phyloP scores from a whole-genome alignment of 768 basidiomycete species.

The Calocera viscosa region DNA sequence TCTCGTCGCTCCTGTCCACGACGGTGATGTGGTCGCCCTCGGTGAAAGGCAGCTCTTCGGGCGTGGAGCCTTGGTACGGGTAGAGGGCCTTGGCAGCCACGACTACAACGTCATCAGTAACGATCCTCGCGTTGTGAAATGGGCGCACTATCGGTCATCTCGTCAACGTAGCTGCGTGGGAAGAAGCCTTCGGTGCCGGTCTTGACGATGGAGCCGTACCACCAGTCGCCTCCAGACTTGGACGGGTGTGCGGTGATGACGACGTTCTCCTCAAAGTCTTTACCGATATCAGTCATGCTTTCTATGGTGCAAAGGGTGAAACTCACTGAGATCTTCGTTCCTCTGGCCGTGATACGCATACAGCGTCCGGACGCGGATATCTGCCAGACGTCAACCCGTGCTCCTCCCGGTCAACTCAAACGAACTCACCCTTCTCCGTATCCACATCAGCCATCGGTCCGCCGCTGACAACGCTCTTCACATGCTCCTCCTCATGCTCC shows the following conservation, averaged over 20 bases:
- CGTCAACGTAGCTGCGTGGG: constrained; percentile 78
- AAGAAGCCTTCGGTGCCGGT: constrained; percentile 71
- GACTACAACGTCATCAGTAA: constrained; percentile 20
- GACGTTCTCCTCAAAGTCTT: constrained; percentile 70
- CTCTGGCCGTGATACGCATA: constrained; percentile 80
- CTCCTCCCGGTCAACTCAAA: background rate
- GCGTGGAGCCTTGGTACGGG: constrained; percentile 51
- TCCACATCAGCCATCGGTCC: constrained; percentile 67
- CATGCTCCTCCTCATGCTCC: constrained; percentile 31
- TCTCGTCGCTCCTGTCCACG: constrained; percentile 68
- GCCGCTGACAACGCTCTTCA: constrained; percentile 16
- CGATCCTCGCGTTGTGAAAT: background rate
- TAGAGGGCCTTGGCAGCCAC: constrained; percentile 71
- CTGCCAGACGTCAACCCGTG: constrained; percentile 29
- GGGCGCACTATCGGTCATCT: constrained; percentile 50
- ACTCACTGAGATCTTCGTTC: constrained; percentile 74
- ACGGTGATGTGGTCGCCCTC: constrained; percentile 71
- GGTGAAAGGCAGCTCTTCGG: constrained; percentile 74
- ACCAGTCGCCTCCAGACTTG: constrained; percentile 81
- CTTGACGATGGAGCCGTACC: constrained; percentile 63
- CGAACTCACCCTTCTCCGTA: constrained; percentile 41
- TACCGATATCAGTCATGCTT: background rate
- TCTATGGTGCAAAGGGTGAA: background rate
- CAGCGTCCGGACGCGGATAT: constrained; percentile 61
- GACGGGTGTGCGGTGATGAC: constrained; percentile 74